phyloP scores from a whole-genome alignment of 2,329 filamentous ascomycete genomes.

The Diplodia sapinea region DNA sequence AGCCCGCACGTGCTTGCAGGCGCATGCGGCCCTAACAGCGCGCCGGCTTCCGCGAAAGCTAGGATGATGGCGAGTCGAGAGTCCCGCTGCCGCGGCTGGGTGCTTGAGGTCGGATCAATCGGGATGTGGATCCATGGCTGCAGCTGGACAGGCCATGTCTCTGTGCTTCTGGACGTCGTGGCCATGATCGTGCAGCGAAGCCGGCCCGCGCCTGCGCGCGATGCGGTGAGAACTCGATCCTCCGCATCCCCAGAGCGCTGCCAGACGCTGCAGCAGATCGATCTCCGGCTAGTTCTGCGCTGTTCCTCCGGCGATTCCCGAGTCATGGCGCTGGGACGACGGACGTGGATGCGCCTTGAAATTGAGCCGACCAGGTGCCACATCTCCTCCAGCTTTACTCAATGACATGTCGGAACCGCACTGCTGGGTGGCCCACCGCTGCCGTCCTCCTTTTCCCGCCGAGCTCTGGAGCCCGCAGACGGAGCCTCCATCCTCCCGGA shows the following conservation, averaged over 20 bases:
- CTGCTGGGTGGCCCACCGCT: constrained; percentile 15
- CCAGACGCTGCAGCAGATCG: constrained; percentile 8
- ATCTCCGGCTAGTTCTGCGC: not conserved
- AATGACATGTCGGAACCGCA: constrained; percentile 15
- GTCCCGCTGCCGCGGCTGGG: constrained; percentile 14
- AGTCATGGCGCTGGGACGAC: constrained; percentile 23
- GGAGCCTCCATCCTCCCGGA: not conserved
- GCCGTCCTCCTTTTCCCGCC: constrained; percentile 8
- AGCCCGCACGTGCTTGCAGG: constrained; percentile 22
- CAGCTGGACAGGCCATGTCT: constrained; percentile 20
- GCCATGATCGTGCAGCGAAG: constrained; percentile 22
- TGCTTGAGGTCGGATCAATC: constrained; percentile 26
- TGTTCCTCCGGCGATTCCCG: not conserved
- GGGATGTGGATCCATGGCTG: constrained; percentile 25
- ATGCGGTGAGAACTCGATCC: constrained; percentile 66
- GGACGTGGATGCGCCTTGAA: constrained; percentile 29
- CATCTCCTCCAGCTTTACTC: constrained; percentile 15
- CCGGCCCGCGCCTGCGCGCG: constrained; percentile 68
- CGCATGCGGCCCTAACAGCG: constrained; percentile 22
- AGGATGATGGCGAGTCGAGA: constrained; percentile 21
- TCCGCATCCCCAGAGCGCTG: constrained; percentile 24
- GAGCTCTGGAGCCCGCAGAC: not conserved
- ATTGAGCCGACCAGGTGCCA: constrained; percentile 26
- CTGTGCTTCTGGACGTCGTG: constrained; percentile 23
- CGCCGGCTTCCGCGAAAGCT: constrained; percentile 26